Percentiles rank a stretch among this genome's conserved stretches.
phyloP scores from a whole-genome alignment of 2,329 filamentous ascomycete genomes.

The Penicillium olsonii region DNA sequence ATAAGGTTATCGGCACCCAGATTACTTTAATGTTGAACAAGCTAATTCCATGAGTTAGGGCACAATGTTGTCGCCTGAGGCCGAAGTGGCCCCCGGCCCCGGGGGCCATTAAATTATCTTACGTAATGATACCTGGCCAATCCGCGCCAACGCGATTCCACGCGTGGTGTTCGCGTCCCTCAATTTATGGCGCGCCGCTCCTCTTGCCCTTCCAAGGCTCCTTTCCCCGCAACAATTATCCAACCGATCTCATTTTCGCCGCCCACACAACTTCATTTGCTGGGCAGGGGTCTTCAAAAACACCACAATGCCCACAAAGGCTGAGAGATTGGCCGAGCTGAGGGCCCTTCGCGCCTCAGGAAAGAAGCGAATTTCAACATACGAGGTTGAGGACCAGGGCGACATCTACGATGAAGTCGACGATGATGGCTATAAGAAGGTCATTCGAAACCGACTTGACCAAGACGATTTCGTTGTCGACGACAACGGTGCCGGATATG shows the following conservation, averaged over 20 bases:
- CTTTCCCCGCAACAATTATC: constrained; percentile 23
- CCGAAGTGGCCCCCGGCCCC: neutral
- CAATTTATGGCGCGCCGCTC: constrained; percentile 13
- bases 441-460: constrained; percentile 84
- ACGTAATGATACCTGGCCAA: constrained; percentile 2
- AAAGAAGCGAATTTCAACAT: constrained; percentile 86
- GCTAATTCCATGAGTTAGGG: neutral
- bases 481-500: constrained; percentile 96
- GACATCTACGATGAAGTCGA: constrained; percentile 95
- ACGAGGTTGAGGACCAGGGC: constrained; percentile 80
- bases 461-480: constrained; percentile 98
- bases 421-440: constrained; percentile 95
- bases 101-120: neutral
- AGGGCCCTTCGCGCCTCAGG: constrained; percentile 81
- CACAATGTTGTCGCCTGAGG: constrained; percentile 2
- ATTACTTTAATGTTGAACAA: neutral
- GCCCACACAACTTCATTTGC: constrained; percentile 3
- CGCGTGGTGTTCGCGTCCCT: constrained; percentile 5
- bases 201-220: constrained; percentile 12
- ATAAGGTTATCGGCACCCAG: no score
- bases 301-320: constrained; percentile 35
- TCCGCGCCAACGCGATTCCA: constrained; percentile 2
- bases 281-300: constrained; percentile 17
- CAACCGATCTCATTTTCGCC: neutral
- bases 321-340: constrained; percentile 65